Evolutionary conservation across 495 filamentous ascomycete genomes (phyloP), one percentile per base, ranked within the genome.

Genomic region (Penicillium simplicissimum): DNA sequence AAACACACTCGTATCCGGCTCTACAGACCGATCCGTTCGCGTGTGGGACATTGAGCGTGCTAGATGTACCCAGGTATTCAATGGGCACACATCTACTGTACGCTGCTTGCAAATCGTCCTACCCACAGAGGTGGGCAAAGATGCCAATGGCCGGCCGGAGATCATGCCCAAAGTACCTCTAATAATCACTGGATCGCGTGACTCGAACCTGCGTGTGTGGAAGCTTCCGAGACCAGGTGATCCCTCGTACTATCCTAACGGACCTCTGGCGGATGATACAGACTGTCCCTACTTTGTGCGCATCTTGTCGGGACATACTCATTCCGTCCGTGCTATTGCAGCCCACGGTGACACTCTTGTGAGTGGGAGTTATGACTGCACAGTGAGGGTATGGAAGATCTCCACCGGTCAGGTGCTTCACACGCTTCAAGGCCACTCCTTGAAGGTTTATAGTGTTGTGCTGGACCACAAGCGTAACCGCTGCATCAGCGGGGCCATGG

Each of bases 401-500:
- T 97, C 93, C 23, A 97, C 92, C 0, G 95, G 95, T 48, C 92
- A 97, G 67, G 86, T 87, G n/a, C 63, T 95, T 9, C 90, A 96
- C 64, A 87, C 91, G n/a, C 79, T 99, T 8, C 84, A 88, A 58
- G 96, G 95, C 2, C 95, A 99, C 70, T 82, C 84, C 6, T 87
- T 93, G 71, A 99, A 99, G 73, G 95, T 99, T 3, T 99, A 99
- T 63, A 97, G 93, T 61, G 95, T 99, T 23, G 96, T 99, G 21
- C 78, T 98, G 38, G 95, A 99, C 71, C 89, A 91, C 63, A 88
- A 90, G 67, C 88, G 95, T 56, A 96, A 94, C 62, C 89, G 92
- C 45, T 99, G 95, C 75, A 98, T 99, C 70, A 97, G 92, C 68
- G 95, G 95, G 40, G 96, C 93, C 13, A 99, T 99, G 95, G 95